Conservation (phyloP, 2,329 filamentous ascomycete species). For the Epichloe sylvatica region DNA sequence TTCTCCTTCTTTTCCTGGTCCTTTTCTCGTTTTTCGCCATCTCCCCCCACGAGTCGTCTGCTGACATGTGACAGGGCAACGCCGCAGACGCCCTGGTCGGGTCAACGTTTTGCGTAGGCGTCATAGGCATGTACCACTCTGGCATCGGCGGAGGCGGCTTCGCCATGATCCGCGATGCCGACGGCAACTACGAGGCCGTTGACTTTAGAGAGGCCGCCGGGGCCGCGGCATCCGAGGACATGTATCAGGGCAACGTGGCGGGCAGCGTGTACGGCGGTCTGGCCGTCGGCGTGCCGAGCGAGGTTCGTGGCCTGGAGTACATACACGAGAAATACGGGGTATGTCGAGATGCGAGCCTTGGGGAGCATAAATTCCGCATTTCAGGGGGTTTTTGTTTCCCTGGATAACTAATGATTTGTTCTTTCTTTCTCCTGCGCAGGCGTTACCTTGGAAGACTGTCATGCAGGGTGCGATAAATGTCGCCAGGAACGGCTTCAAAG, state of each 20-base stretch:
- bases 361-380: too few species aligned
- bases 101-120: conserved; percentile 61
- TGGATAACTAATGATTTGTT: background rate
- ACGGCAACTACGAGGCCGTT: conserved; percentile 71
- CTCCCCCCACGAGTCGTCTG: background rate
- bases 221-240: conserved; percentile 64
- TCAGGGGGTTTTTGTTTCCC: background rate
- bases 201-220: conserved; percentile 87
- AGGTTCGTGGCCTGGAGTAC: conserved; percentile 65
- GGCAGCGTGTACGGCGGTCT: conserved; percentile 60
- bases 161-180: conserved; percentile 58
- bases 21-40: background rate
- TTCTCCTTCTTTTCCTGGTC: background rate
- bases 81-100: conserved; percentile 65
- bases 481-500: conserved; percentile 57
- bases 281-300: conserved; percentile 57
- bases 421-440: conserved; percentile 14
- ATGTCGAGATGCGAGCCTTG: conserved; percentile 4
- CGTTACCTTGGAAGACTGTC: conserved; percentile 55
- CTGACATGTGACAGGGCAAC: conserved; percentile 39
- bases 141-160: conserved; percentile 89
- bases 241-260: conserved; percentile 61
- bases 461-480: conserved; percentile 60
- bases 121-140: conserved; percentile 62
- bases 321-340: conserved; percentile 60